These are phyloP conservation scores for Solanum piurae DNA, from an alignment of 257 asterid species.

Conservation along the genomic window DNA sequence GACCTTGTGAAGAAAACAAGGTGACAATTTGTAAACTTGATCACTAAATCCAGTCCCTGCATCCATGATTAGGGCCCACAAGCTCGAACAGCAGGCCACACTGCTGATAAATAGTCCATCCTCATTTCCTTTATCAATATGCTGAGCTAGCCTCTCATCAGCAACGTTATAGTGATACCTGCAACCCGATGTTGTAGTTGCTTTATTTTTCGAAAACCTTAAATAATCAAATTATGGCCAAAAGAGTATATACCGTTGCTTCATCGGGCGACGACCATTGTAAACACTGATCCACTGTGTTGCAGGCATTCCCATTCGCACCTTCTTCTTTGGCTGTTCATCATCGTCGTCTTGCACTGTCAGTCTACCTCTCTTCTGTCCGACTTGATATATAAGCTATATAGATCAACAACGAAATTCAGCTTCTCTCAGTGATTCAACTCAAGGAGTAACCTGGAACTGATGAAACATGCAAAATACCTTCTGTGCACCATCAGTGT, in stretches of 20 bases:
- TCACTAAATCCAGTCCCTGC: slow-evolving; percentile 59
- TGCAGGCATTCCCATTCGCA: slow-evolving; percentile 58
- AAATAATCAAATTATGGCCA: neutral
- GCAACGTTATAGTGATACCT: slow-evolving; percentile 78
- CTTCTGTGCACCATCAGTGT: slow-evolving; percentile 65
- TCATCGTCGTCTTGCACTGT: slow-evolving; percentile 42
- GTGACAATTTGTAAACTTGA: slow-evolving; percentile 57
- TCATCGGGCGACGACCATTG: slow-evolving; percentile 53
- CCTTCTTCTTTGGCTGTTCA: slow-evolving; percentile 54
- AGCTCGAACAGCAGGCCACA: slow-evolving; percentile 50
- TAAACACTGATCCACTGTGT: slow-evolving; percentile 66
- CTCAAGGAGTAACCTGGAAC: slow-evolving; percentile 1
- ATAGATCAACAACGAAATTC: neutral
- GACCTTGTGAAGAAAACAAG: slow-evolving; percentile 63
- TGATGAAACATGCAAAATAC: slow-evolving; percentile 1
- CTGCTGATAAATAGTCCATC: slow-evolving; percentile 62
- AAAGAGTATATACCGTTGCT: slow-evolving; percentile 33
- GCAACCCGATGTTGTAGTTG: slow-evolving; percentile 4
- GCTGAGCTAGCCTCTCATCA: slow-evolving; percentile 48
- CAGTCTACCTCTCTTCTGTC: slow-evolving; percentile 51
- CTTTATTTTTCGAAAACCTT: neutral
- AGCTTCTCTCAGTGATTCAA: neutral
- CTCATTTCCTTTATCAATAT: slow-evolving; percentile 61
- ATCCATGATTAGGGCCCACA: slow-evolving; percentile 81
- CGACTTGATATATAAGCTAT: slow-evolving; percentile 45